Evolutionary conservation across 1,284 basidiomycete species (phyloP).

Genomic region (Fomitiporia mediterranea): DNA sequence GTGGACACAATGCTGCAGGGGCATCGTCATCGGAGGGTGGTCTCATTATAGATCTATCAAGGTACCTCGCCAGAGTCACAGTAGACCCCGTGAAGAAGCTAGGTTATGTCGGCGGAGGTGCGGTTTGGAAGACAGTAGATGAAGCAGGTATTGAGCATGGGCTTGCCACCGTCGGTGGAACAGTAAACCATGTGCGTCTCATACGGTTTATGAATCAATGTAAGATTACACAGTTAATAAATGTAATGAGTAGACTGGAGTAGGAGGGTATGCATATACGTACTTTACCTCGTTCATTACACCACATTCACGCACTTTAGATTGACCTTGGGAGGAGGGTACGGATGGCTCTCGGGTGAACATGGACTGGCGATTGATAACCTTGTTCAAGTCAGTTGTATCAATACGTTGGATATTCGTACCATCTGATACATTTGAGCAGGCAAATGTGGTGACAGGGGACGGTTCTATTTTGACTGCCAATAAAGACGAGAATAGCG

Average conservation of each 20-base stretch:
- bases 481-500: constrained; percentile 39
- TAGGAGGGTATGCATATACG: constrained; percentile 40
- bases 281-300: neutral
- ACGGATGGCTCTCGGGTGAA: constrained; percentile 46
- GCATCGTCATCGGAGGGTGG: constrained; percentile 48
- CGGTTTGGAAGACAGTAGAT: constrained; percentile 50
- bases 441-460: constrained; percentile 52
- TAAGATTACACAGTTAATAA: neutral
- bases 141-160: constrained; percentile 41
- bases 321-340: constrained; percentile 56
- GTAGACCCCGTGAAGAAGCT: constrained; percentile 41
- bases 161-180: constrained; percentile 47
- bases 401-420: neutral
- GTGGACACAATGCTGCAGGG: constrained; percentile 47
- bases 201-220: too few species aligned
- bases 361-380: constrained; percentile 55
- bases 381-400: constrained; percentile 37
- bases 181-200: constrained; percentile 48
- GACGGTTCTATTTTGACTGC: constrained; percentile 43
- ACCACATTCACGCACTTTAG: constrained; percentile 27
- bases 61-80: constrained; percentile 37
- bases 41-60: constrained; percentile 52
- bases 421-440: neutral
- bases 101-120: constrained; percentile 49
- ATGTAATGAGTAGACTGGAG: constrained; percentile 42